phyloP scores from a whole-genome alignment of 2,329 filamentous ascomycete genomes.

The Botrytis byssoidea region DNA sequence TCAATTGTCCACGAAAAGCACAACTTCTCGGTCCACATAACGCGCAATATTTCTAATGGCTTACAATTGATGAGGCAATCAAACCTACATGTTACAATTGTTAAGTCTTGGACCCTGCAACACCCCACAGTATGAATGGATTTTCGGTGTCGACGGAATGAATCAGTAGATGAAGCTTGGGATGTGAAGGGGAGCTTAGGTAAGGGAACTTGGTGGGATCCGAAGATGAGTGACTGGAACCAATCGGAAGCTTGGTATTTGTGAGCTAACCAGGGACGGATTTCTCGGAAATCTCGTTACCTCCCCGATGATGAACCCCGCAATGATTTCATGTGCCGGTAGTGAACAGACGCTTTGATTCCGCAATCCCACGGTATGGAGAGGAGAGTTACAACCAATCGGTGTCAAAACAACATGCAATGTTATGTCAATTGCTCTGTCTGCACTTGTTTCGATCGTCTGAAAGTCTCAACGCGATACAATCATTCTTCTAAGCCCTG shows the following conservation, averaged over 20 bases:
- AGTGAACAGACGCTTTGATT: background rate
- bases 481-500: background rate
- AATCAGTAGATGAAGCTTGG: background rate
- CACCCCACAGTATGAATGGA: background rate
- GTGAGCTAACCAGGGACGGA: background rate
- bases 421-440: background rate
- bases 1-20: background rate
- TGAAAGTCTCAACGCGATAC: background rate
- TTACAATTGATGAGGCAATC: slow-evolving; percentile 7
- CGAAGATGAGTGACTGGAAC: background rate
- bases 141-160: background rate
- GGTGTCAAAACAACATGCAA: too few relatives aligned
- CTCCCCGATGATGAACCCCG: slow-evolving; percentile 6
- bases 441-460: background rate
- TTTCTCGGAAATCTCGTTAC: background rate
- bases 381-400: background rate
- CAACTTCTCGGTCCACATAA: background rate
- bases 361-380: background rate
- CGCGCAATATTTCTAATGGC: background rate
- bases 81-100: background rate
- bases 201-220: background rate
- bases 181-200: background rate
- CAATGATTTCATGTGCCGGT: background rate
- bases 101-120: background rate
- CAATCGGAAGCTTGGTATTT: background rate